Evolutionary conservation across 805 yeast genomes (phyloP), one percentile per base, ranked within the genome.

Genomic region (Candida ovalis): DNA sequence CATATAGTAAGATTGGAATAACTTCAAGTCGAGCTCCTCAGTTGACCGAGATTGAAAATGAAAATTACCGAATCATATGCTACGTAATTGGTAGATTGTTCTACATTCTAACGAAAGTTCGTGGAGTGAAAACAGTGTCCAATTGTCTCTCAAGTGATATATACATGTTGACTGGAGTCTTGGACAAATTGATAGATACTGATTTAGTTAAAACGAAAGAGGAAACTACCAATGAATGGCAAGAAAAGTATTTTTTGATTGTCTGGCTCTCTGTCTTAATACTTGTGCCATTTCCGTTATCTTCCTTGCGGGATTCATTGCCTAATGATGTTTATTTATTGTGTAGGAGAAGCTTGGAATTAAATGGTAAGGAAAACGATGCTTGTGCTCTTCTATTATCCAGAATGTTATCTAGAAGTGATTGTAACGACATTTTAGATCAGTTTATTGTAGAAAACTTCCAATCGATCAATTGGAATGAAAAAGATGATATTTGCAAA

Each of bases 231-330:
- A 40, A 52, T 6, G n/a, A 43, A 17, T 80, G 85, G 87, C 71
- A 75, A 43, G 70, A 70, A 27, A 60, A 67, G 32, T 82, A 70
- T 48, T 64, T 83, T 10, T 59, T 81, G 38, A 64, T 89, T 8
- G 68, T 86, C 3, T 91, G 96, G 96, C 71, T 88, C 9, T 75
- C 84, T 0, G 79, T 84, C 9, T 67, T 90, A 21, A 75, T 82
- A 0, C 67, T 86, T n/a, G 79, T 83, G 0, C 97, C 98, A 0
- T 90, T 91, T 59, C 74, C 78, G 1, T 67, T 91, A 23, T 65
- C 63, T 1, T 52, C 66, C 0, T 63, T 84, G 15, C 42, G 61
- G 2, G 48, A 59, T 0, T 47, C 64, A 0, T 62, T 77, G 6
- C 57, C 76, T 4, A 52, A 57, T 1, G 45, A 61, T 2, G 56